Evolutionary conservation across 352 stramenopile species (phyloP).

Genomic region (Globisporangium megalacanthum): DNA sequence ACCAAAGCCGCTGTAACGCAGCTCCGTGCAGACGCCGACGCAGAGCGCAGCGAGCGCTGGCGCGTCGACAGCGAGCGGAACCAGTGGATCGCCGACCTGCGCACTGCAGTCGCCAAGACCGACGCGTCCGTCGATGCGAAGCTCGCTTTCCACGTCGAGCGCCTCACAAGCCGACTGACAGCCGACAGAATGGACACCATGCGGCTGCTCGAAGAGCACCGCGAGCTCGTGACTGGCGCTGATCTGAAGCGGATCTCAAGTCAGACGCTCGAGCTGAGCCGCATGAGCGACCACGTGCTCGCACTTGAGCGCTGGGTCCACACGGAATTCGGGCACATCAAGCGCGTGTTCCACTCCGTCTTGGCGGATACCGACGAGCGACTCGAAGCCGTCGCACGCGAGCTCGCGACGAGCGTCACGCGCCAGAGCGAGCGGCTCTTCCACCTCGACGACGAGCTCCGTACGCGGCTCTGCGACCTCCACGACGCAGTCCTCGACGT

Average conservation of each 20-base stretch:
- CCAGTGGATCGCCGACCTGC: slow-evolving; percentile 26
- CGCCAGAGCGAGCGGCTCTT: slow-evolving; percentile 19
- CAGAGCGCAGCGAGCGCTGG: slow-evolving; percentile 51
- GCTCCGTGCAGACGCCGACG: slow-evolving; percentile 46
- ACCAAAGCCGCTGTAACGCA: slow-evolving; percentile 36
- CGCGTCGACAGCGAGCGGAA: slow-evolving; percentile 26
- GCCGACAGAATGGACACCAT: slow-evolving; percentile 50
- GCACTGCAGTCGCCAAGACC: slow-evolving; percentile 21
- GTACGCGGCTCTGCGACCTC: slow-evolving; percentile 20
- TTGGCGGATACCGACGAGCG: slow-evolving; percentile 28
- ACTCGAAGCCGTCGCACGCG: slow-evolving; percentile 29
- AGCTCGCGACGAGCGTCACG: slow-evolving; percentile 26
- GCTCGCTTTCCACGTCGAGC: slow-evolving; percentile 36
- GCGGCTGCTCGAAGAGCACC: slow-evolving; percentile 44
- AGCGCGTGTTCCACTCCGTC: slow-evolving; percentile 41
- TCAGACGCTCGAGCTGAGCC: slow-evolving; percentile 45
- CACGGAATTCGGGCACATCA: slow-evolving; percentile 43
- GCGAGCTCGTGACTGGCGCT: slow-evolving; percentile 29
- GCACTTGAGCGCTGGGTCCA: slow-evolving; percentile 53
- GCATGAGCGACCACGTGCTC: slow-evolving; percentile 53
- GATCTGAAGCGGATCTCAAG: slow-evolving; percentile 48
- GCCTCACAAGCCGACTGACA: slow-evolving; percentile 33
- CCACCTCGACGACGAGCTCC: slow-evolving; percentile 36
- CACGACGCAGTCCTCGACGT: slow-evolving; percentile 28
- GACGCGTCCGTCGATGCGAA: slow-evolving; percentile 38